phyloP scores from a whole-genome alignment of 257 asterid genomes.

The Pogostemon cablin region DNA sequence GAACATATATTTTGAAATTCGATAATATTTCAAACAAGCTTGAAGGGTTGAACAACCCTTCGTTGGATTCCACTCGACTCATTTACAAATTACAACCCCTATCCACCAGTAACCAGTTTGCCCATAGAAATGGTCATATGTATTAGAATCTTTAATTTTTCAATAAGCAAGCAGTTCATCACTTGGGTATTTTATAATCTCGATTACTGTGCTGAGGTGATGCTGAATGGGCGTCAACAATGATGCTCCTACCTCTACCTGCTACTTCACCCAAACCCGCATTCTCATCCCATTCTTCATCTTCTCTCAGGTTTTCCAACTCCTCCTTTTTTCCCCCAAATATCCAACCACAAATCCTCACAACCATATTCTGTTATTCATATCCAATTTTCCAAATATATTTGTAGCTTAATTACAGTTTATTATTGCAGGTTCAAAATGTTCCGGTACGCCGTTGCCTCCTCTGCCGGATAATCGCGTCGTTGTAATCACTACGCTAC shows the following conservation, averaged over 20 bases:
- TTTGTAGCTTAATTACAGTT: not conserved
- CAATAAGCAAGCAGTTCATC: too few species aligned
- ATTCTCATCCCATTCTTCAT: conserved; percentile 13
- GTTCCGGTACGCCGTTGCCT: conserved; percentile 51
- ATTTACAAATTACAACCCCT: too few species aligned
- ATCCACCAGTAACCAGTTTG: too few species aligned
- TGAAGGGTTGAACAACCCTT: too few species aligned
- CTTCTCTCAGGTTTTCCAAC: conserved; percentile 34
- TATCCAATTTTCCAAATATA: not conserved
- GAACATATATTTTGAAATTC: too few species aligned
- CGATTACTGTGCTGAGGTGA: conserved; percentile 1
- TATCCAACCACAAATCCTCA: not conserved
- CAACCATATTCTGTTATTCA: not conserved
- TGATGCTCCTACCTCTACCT: conserved; percentile 22
- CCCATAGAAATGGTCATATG: too few species aligned
- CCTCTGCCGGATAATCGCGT: conserved; percentile 64
- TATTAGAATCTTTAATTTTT: too few species aligned
- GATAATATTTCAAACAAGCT: too few species aligned
- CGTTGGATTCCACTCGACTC: too few species aligned
- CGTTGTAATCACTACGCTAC: conserved; percentile 47
- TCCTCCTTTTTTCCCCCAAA: not conserved
- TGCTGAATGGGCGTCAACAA: conserved; percentile 33
- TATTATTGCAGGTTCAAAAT: conserved; percentile 45
- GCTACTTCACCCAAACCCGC: conserved; percentile 25
- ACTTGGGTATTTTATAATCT: not conserved